Evolutionary conservation across 306 rosid genomes (phyloP).

Genomic region (Aeschynomene evenia): DNA sequence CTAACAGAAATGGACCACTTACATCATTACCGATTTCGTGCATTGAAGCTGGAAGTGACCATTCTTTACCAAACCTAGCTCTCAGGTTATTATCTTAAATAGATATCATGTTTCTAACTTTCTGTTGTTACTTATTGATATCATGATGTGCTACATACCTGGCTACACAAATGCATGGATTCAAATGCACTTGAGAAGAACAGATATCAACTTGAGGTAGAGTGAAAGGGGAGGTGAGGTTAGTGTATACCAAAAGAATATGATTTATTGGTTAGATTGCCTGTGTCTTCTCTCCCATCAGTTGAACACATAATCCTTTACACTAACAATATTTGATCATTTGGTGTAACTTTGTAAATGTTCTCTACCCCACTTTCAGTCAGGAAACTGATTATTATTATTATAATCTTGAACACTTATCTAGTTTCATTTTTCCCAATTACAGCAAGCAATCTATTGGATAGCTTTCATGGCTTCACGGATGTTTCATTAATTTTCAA

Average conservation of each 20-base stretch:
- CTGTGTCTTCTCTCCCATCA: not conserved
- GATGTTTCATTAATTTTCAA: not conserved
- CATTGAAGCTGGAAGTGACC: slow-evolving; percentile 80
- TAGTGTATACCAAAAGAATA: not conserved
- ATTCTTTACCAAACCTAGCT: slow-evolving; percentile 80
- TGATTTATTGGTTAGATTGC: not conserved
- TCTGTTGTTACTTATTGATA: slow-evolving; percentile 10
- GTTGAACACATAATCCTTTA: not conserved
- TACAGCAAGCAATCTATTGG: not conserved
- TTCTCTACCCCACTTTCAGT: not conserved
- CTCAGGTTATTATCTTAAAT: slow-evolving; percentile 71
- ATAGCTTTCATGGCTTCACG: not conserved
- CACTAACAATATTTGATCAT: not conserved
- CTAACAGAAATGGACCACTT: slow-evolving; percentile 57
- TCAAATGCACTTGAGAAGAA: slow-evolving; percentile 2
- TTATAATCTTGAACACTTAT: not conserved
- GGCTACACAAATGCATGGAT: not conserved
- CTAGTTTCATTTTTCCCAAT: not conserved
- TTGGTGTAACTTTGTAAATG: not conserved
- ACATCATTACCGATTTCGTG: slow-evolving; percentile 78
- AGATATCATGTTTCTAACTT: slow-evolving; percentile 14
- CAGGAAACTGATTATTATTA: not conserved
- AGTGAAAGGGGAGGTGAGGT: not conserved
- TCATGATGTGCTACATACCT: slow-evolving; percentile 2
- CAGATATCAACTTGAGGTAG: not conserved